Evolutionary conservation across 2,329 filamentous ascomycete species (phyloP), one percentile per base, ranked within the genome.

Genomic region (Pyrenophora tritici-repentis): DNA sequence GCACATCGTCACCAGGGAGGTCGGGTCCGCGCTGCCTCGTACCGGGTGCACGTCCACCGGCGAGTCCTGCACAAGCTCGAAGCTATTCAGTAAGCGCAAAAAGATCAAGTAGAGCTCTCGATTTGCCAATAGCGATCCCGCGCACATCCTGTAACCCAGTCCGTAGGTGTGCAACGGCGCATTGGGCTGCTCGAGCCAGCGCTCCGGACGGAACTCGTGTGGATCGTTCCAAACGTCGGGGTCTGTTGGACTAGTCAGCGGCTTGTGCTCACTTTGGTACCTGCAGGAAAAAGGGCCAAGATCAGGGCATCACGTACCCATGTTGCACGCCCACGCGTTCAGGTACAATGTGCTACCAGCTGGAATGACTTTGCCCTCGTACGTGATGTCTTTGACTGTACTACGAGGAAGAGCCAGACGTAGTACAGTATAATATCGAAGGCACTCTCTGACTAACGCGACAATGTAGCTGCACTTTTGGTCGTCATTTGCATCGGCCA

Each of bases 261-360:
- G 29, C 5, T 42, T 35, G 8, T 9, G 18, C 26, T 29, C 33
- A 37, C 6, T 4, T 1, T 9, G 35, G 26, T 17, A 13, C 12
- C 10, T 16, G 18, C 24, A 26, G 1, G 13, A 32, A 13, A n/a
- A 39, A 2, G 10, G 26, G 10, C 9, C 3, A 29, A 12, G 26
- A 29, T 29, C 1, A 10, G 22, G 24, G n/a, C 68, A 77, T 62
- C 72, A 83, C 83, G 63, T 73, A 84, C 83, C 84, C 82, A 86
- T 86, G 55, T 88, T 87, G 61, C 85, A 87, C 2, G 84, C 84
- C 85, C 84, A 87, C 0, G 84, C 82, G 50, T 88, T 88, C 20
- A 88, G 72, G 66, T 86, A 88, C 31, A 87, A 78, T 0, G 86
- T 81, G 1, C 83, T 86, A 0, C 84, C 84, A 37, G 81, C 81